Conservation (phyloP, 768 basidiomycete genomes). For the Tylopilus sp. region DNA sequence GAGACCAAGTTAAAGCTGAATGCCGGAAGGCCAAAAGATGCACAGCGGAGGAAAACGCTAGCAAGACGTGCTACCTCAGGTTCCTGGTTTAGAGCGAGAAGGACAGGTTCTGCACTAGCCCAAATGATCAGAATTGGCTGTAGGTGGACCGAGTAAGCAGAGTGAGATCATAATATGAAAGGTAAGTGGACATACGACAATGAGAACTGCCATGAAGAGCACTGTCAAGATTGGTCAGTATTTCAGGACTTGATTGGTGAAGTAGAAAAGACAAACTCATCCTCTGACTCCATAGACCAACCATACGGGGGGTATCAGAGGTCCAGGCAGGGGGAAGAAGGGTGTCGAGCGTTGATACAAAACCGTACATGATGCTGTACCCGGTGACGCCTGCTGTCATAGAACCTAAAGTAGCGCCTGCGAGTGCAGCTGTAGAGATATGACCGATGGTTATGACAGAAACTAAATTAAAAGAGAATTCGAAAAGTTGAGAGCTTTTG, state of each 20-base stretch:
- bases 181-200: slow-evolving; percentile 49
- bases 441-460: too few species aligned
- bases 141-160: not conserved
- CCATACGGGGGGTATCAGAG: too few species aligned
- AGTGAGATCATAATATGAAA: not conserved
- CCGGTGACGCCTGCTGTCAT: too few species aligned
- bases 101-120: slow-evolving; percentile 77
- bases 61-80: slow-evolving; percentile 81
- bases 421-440: too few species aligned
- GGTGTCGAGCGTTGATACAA: slow-evolving; percentile 70
- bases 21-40: slow-evolving; percentile 77
- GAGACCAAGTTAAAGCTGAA: slow-evolving; percentile 58
- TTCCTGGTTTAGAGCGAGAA: slow-evolving; percentile 75
- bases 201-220: slow-evolving; percentile 35
- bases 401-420: too few species aligned
- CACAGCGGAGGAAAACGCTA: slow-evolving; percentile 69
- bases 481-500: slow-evolving; percentile 69
- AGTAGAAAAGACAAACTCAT: too few species aligned
- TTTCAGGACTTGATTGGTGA: too few species aligned
- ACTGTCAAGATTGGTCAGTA: not conserved
- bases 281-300: too few species aligned
- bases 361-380: too few species aligned
- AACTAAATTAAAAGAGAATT: slow-evolving; percentile 37
- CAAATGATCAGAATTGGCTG: slow-evolving; percentile 66
- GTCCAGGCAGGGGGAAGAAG: slow-evolving; percentile 89